Evolutionary conservation across 139 green algal genomes (phyloP).

Genomic region (Chlorella sorokiniana): DNA sequence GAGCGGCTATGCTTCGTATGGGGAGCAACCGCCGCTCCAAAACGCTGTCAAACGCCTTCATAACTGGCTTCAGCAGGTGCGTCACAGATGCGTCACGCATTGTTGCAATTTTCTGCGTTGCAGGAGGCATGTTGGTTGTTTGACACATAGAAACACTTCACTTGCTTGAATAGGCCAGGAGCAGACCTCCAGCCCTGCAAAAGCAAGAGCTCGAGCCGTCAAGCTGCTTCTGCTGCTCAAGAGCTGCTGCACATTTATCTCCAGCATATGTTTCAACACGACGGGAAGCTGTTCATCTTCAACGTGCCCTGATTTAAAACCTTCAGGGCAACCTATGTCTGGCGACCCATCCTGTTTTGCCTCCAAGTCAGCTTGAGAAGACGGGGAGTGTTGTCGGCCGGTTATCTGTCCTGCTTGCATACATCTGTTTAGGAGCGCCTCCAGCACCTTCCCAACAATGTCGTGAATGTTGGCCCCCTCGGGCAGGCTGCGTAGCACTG

Average conservation of each 20-base stretch:
- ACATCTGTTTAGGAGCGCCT: neutral
- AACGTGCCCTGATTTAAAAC: too few relatives aligned
- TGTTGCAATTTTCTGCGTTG: neutral
- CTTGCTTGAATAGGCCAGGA: neutral
- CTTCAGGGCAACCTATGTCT: neutral
- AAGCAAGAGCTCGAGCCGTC: neutral
- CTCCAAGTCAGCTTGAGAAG: too few relatives aligned
- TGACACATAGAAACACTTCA: conserved; percentile 38
- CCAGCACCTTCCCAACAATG: neutral
- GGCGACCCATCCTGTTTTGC: neutral
- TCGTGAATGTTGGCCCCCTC: conserved; percentile 53
- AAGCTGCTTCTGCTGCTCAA: conserved; percentile 29
- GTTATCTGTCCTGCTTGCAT: too few relatives aligned
- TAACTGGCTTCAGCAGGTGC: conserved; percentile 38
- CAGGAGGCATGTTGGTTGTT: neutral
- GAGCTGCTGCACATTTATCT: conserved; percentile 24
- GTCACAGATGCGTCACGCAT: neutral
- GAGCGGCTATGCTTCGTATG: conserved; percentile 46
- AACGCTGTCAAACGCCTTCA: conserved; percentile 29
- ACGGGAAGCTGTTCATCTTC: neutral
- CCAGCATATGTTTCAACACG: conserved; percentile 3
- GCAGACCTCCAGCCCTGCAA: neutral
- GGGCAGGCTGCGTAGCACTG: conserved; percentile 77
- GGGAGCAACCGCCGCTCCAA: conserved; percentile 67
- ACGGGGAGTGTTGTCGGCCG: too few relatives aligned